Evolutionary conservation across 371 early-diverging fungal genomes (phyloP).

Genomic region (Mortierella sp.): DNA sequence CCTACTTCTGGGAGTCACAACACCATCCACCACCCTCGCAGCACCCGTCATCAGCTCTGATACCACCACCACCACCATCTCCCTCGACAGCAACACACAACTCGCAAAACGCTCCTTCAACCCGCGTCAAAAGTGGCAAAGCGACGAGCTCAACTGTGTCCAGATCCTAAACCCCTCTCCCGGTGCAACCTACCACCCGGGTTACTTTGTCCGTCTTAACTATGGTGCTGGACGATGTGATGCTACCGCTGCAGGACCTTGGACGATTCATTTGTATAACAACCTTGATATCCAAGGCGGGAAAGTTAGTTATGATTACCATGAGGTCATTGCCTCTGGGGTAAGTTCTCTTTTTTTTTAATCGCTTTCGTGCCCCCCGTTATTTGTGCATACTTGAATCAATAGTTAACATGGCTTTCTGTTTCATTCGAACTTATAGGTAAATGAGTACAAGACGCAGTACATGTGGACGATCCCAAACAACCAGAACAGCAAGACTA

Average conservation of each 20-base stretch:
- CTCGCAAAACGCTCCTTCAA: slow-evolving; percentile 22
- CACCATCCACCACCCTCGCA: slow-evolving; percentile 2
- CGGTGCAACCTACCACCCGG: slow-evolving; percentile 35
- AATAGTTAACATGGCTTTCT: neutral
- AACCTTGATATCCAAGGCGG: slow-evolving; percentile 26
- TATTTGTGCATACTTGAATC: neutral
- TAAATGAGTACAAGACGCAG: slow-evolving; percentile 22
- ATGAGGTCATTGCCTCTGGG: slow-evolving; percentile 40
- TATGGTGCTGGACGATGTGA: slow-evolving; percentile 30
- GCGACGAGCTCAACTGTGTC: slow-evolving; percentile 43
- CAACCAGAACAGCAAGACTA: slow-evolving; percentile 14
- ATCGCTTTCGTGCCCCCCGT: neutral
- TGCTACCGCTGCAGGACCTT: slow-evolving; percentile 28
- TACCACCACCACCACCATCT: too few species aligned
- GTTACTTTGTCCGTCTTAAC: slow-evolving; percentile 36
- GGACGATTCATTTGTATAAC: slow-evolving; percentile 49
- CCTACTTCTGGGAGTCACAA: neutral
- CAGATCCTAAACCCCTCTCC: slow-evolving; percentile 36
- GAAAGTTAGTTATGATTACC: slow-evolving; percentile 34
- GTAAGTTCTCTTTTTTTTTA: slow-evolving; percentile 9
- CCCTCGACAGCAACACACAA: neutral
- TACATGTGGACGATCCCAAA: slow-evolving; percentile 38
- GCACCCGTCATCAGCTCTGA: slow-evolving; percentile 8
- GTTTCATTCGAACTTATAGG: neutral
- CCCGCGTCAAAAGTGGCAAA: slow-evolving; percentile 40